These are phyloP conservation scores for Fraxinus latifolia DNA, from an alignment of 305 asterid species.

Conservation along the genomic window DNA sequence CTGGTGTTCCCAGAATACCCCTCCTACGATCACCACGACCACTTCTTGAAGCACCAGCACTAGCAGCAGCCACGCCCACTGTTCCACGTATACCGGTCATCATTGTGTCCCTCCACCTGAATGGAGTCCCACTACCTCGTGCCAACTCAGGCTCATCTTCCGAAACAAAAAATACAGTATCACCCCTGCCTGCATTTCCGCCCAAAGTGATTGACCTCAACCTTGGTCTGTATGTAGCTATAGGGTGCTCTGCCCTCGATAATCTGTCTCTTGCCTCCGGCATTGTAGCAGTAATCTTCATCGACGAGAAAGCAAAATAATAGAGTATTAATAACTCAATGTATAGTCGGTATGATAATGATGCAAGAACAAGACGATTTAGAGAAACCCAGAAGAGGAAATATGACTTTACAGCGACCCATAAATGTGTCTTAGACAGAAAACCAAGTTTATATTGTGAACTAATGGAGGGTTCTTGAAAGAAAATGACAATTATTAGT, in stretches of 20 bases:
- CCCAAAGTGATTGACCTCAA: constrained; percentile 20
- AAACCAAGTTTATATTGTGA: neutral
- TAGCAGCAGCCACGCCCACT: constrained; percentile 18
- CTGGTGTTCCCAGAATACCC: constrained; percentile 34
- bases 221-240: constrained; percentile 30
- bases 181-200: constrained; percentile 18
- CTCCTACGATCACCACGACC: constrained; percentile 21
- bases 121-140: constrained; percentile 31
- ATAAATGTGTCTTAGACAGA: neutral
- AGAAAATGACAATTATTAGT: neutral
- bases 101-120: constrained; percentile 46
- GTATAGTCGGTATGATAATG: neutral
- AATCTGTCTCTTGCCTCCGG: constrained; percentile 56
- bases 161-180: constrained; percentile 14
- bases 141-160: constrained; percentile 34
- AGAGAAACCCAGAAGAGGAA: neutral
- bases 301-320: neutral
- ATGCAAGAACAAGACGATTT: neutral
- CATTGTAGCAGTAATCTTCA: constrained; percentile 37
- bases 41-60: neutral
- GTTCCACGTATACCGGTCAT: constrained; percentile 38
- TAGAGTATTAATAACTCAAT: neutral
- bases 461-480: neutral
- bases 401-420: neutral
- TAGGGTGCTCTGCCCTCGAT: constrained; percentile 32